Percentiles rank a stretch among this genome's conserved stretches.
These are phyloP conservation scores for Ogataea degrootiae DNA, from an alignment of 805 yeast genomes.

Conservation along the genomic window DNA sequence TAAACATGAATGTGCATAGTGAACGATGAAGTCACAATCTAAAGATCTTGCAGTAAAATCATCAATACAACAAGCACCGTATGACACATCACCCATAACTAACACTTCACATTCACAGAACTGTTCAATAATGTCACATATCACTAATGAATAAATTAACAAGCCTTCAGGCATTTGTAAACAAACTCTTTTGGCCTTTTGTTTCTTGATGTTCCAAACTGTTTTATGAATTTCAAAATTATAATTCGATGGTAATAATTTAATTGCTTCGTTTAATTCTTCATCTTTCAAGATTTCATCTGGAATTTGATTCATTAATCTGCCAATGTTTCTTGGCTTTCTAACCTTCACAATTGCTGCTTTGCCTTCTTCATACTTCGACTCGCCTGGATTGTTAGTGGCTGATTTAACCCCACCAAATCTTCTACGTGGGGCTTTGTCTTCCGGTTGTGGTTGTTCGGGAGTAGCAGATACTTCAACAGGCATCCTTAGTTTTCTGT, in stretches of 20 bases:
- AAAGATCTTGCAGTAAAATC: constrained; percentile 91
- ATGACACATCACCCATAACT: constrained; percentile 98
- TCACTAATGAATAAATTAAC: constrained; percentile 77
- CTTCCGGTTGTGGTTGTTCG: not conserved
- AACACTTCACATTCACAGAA: constrained; percentile 83
- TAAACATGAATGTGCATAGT: constrained; percentile 95
- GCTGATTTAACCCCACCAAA: constrained; percentile 26
- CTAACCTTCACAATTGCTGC: constrained; percentile 16
- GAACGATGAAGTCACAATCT: constrained; percentile 91
- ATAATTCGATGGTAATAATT: constrained; percentile 81
- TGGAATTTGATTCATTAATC: constrained; percentile 84
- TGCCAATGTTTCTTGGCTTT: constrained; percentile 38
- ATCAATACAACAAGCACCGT: constrained; percentile 98
- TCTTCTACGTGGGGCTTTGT: constrained; percentile 17
- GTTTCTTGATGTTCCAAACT: constrained; percentile 82
- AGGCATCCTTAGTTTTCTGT: not conserved
- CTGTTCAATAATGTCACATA: constrained; percentile 90
- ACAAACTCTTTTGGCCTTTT: constrained; percentile 77
- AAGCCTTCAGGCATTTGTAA: constrained; percentile 97
- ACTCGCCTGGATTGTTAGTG: not conserved
- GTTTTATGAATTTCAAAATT: constrained; percentile 96
- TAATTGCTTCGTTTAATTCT: constrained; percentile 80
- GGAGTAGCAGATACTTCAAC: not conserved
- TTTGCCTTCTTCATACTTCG: constrained; percentile 1
- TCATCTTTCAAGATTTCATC: constrained; percentile 73